Percentiles rank a stretch among this genome's conserved stretches.
Conservation (phyloP, 768 basidiomycete species). For the Termitomyces titanicus region DNA sequence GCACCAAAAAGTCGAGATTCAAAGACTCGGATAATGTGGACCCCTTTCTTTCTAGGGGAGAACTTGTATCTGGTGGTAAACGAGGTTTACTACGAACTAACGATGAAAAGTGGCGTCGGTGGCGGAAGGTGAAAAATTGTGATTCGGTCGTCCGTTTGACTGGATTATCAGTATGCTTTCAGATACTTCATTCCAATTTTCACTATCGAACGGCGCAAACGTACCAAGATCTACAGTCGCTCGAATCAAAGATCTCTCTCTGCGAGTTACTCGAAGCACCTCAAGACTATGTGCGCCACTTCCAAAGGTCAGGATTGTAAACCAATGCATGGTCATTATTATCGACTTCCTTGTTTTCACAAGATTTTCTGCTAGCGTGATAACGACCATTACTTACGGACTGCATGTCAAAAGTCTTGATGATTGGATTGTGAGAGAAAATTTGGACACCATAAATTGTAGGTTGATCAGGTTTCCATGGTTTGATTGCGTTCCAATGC, state of each 20-base stretch:
- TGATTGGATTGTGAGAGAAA: constrained; percentile 46
- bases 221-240: constrained; percentile 43
- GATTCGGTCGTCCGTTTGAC: not conserved
- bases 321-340: not conserved
- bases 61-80: constrained; percentile 43
- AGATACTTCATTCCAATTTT: constrained; percentile 44
- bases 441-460: constrained; percentile 42
- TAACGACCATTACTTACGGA: constrained; percentile 41
- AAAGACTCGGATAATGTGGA: too few relatives aligned
- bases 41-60: constrained; percentile 25
- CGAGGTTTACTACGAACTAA: constrained; percentile 44
- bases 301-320: constrained; percentile 28
- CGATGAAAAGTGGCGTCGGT: constrained; percentile 42
- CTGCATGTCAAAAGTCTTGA: constrained; percentile 38
- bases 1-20: not conserved
- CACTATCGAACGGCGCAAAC: constrained; percentile 36
- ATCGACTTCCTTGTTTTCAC: not conserved
- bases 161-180: not conserved
- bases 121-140: constrained; percentile 35
- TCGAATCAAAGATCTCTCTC: constrained; percentile 43
- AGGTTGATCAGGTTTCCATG: constrained; percentile 9
- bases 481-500: not conserved
- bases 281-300: constrained; percentile 33
- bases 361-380: constrained; percentile 43
- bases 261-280: constrained; percentile 37